Percentiles rank a stretch among this genome's conserved stretches.
Conservation (phyloP, 441 rosid species). For the Biscutella laevigata region DNA sequence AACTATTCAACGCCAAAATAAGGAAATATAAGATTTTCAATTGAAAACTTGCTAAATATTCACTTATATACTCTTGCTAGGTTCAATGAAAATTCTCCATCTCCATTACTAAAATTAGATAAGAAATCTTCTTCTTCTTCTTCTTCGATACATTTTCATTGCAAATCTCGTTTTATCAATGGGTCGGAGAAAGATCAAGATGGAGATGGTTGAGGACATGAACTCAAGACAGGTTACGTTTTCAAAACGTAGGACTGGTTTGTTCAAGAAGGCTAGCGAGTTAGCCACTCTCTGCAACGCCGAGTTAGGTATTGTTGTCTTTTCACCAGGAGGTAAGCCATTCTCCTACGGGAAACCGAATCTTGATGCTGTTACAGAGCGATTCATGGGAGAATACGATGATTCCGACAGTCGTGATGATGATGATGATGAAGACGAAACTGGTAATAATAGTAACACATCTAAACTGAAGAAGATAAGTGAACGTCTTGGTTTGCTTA, state of each 20-base stretch:
- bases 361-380: conserved; percentile 23
- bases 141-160: conserved; percentile 5
- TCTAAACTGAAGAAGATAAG: conserved; percentile 14
- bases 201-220: conserved; percentile 31
- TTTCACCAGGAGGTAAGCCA: conserved; percentile 32
- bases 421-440: neutral
- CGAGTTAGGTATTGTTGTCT: conserved; percentile 28
- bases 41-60: conserved; percentile 23
- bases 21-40: conserved; percentile 21
- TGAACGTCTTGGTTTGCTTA: conserved; percentile 18
- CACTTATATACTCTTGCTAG: conserved; percentile 14
- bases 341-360: conserved; percentile 29
- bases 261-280: conserved; percentile 33
- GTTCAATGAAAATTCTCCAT: conserved; percentile 11
- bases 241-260: conserved; percentile 29
- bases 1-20: conserved; percentile 14
- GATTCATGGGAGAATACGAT: conserved; percentile 18
- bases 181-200: conserved; percentile 32
- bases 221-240: conserved; percentile 31
- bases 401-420: conserved; percentile 17
- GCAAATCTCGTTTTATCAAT: no score
- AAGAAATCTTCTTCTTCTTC: no score
- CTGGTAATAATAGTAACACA: neutral
- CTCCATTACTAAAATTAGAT: conserved; percentile 2
- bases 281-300: conserved; percentile 27